Evolutionary conservation across 2,329 filamentous ascomycete species (phyloP), one percentile per base, ranked within the genome.

Genomic region (Corinectria fuckeliana): DNA sequence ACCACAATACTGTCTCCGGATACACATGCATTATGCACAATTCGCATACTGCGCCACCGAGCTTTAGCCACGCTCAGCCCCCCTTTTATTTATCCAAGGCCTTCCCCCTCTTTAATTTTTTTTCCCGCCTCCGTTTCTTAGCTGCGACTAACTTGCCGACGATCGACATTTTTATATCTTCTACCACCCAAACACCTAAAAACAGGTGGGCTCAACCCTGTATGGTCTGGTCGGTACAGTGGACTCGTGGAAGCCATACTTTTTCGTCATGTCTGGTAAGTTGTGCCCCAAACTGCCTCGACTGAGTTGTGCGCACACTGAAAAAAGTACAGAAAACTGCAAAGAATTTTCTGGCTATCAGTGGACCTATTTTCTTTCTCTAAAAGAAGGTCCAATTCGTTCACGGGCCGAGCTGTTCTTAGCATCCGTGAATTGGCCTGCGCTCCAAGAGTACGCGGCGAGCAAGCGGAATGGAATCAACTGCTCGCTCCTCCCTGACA

Each of bases 401-500:
- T 23, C 51, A 54, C 36, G 21, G 25, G 28, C 16, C 21, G 28
- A 36, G 20, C n/a, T 30, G 28, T 28, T 44, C 16, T 41, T 42
- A 28, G 11, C 36, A 21, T 32, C 6, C 5, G 54, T 51, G 25
- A 30, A 51, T 25, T 57, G 54, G 42, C 32, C 8, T 30, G 42
- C 34, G 13, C 34, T 55, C 23, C 16, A 30, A 41, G 44, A 55
- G 30, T 55, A 49, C 23, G 42, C 52, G 13, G 25, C 23, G 21
- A 28, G 32, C 5, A 55, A 32, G 44, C 52, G 34, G 23, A 34
- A 55, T 30, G 32, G 52, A 21, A 30, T 30, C 10, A 39, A 49
- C 45, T 56, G 45, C 45, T 36, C 34, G 7, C 26, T 56, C 45
- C 55, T 58, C 26, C 28, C 39, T 25, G 30, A 52, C 14, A 52